Evolutionary conservation across 2,329 filamentous ascomycete genomes (phyloP), one percentile per base, ranked within the genome.

Genomic region (Blumeria graminis): DNA sequence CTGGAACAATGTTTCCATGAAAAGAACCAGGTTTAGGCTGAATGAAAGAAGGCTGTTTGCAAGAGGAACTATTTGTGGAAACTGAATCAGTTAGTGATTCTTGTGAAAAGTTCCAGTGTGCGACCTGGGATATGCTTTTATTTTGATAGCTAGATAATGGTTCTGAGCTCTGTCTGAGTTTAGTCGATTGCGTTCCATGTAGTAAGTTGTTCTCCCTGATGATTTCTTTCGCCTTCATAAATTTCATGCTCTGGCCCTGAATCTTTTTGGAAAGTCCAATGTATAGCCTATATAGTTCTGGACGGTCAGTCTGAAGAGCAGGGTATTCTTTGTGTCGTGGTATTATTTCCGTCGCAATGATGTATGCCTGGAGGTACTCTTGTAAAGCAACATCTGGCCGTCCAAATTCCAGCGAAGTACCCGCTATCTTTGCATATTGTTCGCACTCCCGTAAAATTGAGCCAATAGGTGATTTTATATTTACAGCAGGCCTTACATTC

Each of bases 291-390:
- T 69, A 67, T 22, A 76, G 63, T 9, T 76, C 72, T 32, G 34
- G 33, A 32, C 71, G 70, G 53, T 80, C 77, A 39, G 69, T 69
- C 62, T 78, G 76, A 57, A 88, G 71, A 55, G 76, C 73, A 33
- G 78, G 76, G 67, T 80, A 93, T 59, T 90, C 85, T 57, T 76
- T 78, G 66, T 94, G 87, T 38, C 74, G 74, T 1, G 86, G 84
- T 32, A 96, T 81, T 45, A 81, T 71, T 57, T 90, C 81, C 55
- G 88, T 75, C 13, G 84, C 77, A 56, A 95, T 83, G 57, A 88
- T 81, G 58, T 77, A 88, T 10, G 89, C 86, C 60, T 82, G 78
- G 57, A 96, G 76, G 65, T 90, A 96, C 59, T 94, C 85, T 61
- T 84, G 78, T 56, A 94, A 82, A 3, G 89, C 89, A 39, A 80